A percentile compares a stretch with the other conserved stretches of the same genome.
Conservation (phyloP, 495 filamentous ascomycete species). For the Friedmanniomyces endolithicus region DNA sequence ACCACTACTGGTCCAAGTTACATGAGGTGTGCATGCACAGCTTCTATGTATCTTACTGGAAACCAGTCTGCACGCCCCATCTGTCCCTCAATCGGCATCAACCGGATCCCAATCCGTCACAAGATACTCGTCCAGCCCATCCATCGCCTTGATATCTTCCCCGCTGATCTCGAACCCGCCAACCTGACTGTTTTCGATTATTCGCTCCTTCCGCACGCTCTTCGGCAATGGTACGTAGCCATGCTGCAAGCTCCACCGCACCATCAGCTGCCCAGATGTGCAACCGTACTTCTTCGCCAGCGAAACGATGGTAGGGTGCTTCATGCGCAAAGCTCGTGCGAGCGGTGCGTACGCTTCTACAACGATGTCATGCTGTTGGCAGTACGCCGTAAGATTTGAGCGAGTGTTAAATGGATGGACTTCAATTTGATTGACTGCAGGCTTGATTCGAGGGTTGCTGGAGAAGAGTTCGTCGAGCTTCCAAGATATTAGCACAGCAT, state of each 20-base stretch:
- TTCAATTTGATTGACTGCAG: slow-evolving; percentile 57
- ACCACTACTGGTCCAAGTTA: too few species aligned
- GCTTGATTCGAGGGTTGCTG: slow-evolving; percentile 39
- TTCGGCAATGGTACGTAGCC: slow-evolving; percentile 65
- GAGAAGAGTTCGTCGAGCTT: slow-evolving; percentile 51
- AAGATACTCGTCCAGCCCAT: slow-evolving; percentile 54
- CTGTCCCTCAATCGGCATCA: slow-evolving; percentile 5
- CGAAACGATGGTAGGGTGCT: slow-evolving; percentile 37
- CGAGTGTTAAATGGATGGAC: slow-evolving; percentile 59
- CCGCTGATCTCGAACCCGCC: slow-evolving; percentile 51
- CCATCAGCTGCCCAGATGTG: slow-evolving; percentile 48
- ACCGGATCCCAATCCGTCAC: slow-evolving; percentile 35
- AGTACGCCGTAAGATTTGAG: slow-evolving; percentile 42
- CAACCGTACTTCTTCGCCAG: slow-evolving; percentile 46
- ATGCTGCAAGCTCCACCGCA: slow-evolving; percentile 60
- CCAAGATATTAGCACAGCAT: not conserved
- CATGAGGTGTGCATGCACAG: too few species aligned
- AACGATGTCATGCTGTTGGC: slow-evolving; percentile 42
- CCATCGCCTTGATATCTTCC: slow-evolving; percentile 51
- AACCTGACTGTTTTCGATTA: slow-evolving; percentile 53
- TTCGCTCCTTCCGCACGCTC: slow-evolving; percentile 49
- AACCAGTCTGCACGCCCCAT: not conserved
- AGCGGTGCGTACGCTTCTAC: slow-evolving; percentile 57
- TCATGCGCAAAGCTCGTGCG: slow-evolving; percentile 44
- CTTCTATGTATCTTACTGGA: not conserved